Conservation (phyloP, 176 grass and related monocot species). For the Zoysia japonica region DNA sequence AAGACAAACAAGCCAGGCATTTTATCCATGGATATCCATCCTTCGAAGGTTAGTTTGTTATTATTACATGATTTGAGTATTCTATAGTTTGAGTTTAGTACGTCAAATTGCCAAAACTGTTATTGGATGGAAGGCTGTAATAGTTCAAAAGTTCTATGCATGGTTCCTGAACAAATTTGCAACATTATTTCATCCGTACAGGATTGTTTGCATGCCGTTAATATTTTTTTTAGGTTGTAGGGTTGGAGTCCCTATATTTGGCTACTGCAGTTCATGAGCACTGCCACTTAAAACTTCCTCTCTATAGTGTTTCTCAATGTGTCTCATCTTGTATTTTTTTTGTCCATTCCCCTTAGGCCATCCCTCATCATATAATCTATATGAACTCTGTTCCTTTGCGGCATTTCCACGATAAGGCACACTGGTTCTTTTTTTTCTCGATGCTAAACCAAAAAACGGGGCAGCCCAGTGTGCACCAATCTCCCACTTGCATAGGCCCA, state of each 20-base stretch:
- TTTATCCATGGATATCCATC: constrained; percentile 93
- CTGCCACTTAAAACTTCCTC: background rate
- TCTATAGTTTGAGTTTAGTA: background rate
- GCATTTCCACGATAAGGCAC: background rate
- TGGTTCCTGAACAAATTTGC: background rate
- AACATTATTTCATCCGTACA: background rate
- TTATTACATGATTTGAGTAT: constrained; percentile 12
- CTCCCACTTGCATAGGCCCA: no score
- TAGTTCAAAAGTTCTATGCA: background rate
- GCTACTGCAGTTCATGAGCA: background rate
- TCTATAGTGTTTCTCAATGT: background rate
- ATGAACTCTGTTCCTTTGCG: background rate
- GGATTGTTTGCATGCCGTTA: background rate
- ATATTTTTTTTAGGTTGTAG: background rate
- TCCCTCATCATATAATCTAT: background rate
- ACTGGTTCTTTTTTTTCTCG: background rate
- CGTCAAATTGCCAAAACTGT: background rate
- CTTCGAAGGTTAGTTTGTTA: constrained; percentile 71
- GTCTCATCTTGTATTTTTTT: background rate
- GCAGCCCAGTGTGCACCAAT: no score
- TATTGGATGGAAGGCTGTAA: constrained; percentile 18
- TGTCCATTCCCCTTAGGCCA: background rate
- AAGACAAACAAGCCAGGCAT: constrained; percentile 97
- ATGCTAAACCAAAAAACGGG: background rate
- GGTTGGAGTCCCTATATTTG: background rate